phyloP scores from a whole-genome alignment of 371 early-diverging fungal species.

The Apophysomyces variabilis region DNA sequence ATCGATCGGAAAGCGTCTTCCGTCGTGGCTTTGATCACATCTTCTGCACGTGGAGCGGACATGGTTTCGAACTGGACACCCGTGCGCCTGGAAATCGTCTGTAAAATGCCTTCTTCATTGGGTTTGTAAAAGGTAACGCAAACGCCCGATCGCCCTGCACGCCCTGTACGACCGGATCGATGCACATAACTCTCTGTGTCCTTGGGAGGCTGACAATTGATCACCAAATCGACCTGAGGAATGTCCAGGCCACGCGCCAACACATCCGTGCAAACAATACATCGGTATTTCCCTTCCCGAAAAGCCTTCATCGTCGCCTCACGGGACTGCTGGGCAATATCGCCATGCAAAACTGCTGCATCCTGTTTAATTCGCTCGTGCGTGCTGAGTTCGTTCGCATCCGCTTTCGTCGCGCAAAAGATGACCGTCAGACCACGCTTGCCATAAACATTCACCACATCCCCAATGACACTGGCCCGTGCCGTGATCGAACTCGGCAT shows the following conservation, averaged over 20 bases:
- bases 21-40: constrained; percentile 82
- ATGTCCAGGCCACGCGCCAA: constrained; percentile 98
- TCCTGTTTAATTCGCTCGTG: constrained; percentile 78
- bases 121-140: constrained; percentile 94
- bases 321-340: constrained; percentile 88
- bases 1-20: constrained; percentile 74
- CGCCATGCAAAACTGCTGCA: constrained; percentile 93
- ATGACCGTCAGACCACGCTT: constrained; percentile 84
- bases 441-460: constrained; percentile 86
- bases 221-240: constrained; percentile 95
- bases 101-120: constrained; percentile 76
- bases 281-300: constrained; percentile 82
- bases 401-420: constrained; percentile 92
- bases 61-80: constrained; percentile 82
- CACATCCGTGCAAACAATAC: constrained; percentile 94
- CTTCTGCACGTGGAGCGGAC: constrained; percentile 87
- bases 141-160: constrained; percentile 90
- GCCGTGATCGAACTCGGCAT: constrained; percentile 84
- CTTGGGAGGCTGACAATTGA: constrained; percentile 96
- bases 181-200: constrained; percentile 96
- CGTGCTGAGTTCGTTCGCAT: constrained; percentile 87
- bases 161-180: constrained; percentile 97
- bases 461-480: constrained; percentile 79
- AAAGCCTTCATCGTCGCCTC: constrained; percentile 90
- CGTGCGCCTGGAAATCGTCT: constrained; percentile 74